These are phyloP conservation scores for Lasiodiplodia sp. DNA, from an alignment of 2,329 filamentous ascomycete species.

Conservation along the genomic window DNA sequence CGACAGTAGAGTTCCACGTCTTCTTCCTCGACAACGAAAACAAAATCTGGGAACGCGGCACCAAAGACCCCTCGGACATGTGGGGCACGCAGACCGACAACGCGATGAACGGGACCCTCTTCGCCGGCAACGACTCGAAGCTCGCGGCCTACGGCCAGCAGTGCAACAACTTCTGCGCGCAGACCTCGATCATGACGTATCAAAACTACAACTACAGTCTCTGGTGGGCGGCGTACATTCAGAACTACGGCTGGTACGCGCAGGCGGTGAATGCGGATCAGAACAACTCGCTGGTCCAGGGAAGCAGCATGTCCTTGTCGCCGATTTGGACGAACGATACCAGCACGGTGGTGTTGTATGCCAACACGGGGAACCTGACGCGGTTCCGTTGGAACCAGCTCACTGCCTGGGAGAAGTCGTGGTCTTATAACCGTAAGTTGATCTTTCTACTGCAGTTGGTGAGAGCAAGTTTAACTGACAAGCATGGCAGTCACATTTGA, in stretches of 20 bases:
- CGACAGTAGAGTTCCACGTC: conserved; percentile 1
- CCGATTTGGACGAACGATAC: conserved; percentile 13
- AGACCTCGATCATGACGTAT: not conserved
- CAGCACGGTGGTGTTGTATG: not conserved
- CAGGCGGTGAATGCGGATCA: conserved; percentile 5
- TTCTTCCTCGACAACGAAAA: conserved; percentile 12
- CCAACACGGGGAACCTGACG: conserved; percentile 5
- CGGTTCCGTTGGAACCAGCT: conserved; percentile 4
- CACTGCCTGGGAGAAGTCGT: conserved; percentile 6
- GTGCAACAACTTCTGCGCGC: conserved; percentile 8
- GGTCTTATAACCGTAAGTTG: conserved; percentile 6
- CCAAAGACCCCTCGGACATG: conserved; percentile 2
- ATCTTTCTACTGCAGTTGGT: not conserved
- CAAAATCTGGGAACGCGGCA: conserved; percentile 1
- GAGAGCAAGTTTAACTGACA: not conserved
- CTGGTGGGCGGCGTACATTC: conserved; percentile 9
- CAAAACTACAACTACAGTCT: not conserved
- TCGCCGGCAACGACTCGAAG: conserved; percentile 1
- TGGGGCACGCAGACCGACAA: not conserved
- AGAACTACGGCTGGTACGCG: conserved; percentile 3
- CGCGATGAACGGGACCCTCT: conserved; percentile 7
- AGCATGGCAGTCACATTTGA: not conserved
- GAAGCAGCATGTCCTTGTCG: conserved; percentile 4
- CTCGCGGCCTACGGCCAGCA: not conserved
- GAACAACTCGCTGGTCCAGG: not conserved